Base-by-base conservation (phyloP, 352 stramenopile species). In the Globisporangium mamillatum region DNA sequence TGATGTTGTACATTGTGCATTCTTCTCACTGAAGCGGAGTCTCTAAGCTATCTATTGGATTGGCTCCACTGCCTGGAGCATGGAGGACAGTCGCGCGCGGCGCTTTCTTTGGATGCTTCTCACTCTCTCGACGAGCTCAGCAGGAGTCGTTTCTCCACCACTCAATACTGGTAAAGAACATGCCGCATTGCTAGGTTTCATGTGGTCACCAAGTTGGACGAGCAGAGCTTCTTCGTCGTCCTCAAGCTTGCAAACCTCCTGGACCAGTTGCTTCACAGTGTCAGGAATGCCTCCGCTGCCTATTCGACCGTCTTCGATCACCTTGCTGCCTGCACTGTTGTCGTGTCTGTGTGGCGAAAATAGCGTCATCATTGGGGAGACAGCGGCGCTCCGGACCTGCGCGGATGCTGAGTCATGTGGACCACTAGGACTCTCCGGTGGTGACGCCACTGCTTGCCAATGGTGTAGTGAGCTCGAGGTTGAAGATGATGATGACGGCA, bases 201-300 rank as follows among this genome's bases (percentile, higher is more conserved):
- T n/a, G 9, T 53, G 41, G 14, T 0, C 4, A 2, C 10, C 4
- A 8, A 69, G 29, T 9, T 60, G 64, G 3, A 0, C 3, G 1
- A 69, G 29, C 56, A 69, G 29, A 14, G 64, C 16, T 9, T 58
- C 56, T 36, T 64, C 53, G 38, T 70, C 41, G n/a, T 65, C 56
- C 10, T 71, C 27, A 1, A 71, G 59, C 20, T 59, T 61, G 32
- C 22, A 34, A 14, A 67, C 27, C 38, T 71, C 58, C 16, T 64
- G 48, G 7, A 64, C 22, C 50, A 74, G 41, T 29, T 50, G 25
- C 4, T 8, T 32, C 22, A 58, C 22, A 10, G 20, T n/a, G 22
- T 50, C 12, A 34, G 25, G 2, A 20, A 36, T 36, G 7, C 38
- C 44, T 34, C 27, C 24, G 3, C 4, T 56, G 29, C 18, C 18